Evolutionary conservation across 306 rosid species (phyloP), one percentile per base, ranked within the genome.

Genomic region (Hylodesmum podocarpum): DNA sequence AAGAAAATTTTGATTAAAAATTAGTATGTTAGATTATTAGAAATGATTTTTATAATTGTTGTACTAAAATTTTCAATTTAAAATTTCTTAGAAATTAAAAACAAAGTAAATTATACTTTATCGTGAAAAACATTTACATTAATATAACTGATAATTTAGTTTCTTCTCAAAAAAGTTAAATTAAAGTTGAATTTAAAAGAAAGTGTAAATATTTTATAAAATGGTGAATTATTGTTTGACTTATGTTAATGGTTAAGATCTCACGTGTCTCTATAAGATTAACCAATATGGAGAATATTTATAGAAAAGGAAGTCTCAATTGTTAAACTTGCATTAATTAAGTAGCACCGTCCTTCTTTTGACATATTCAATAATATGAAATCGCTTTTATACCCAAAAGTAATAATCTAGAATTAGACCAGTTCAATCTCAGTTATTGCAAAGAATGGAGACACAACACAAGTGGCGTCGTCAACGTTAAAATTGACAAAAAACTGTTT

Each of bases 361-460:
- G 63, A 81, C 61, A 19, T 12, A 62, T 81, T 81, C 85, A 76
- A 76, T 61, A 49, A 19, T 2, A 25, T 10, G 27, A 57, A 55
- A 34, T 18, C 24, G 7, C 40, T 13, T 16, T 5, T 36, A 15
- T 1, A 3, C 34, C 8, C 1, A 21, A 58, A 68, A 68, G 29
- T 4, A 59, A 28, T 4, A 22, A 28, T 70, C 63, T 29, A 62
- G 78, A 76, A 70, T 8, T 29, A 13, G 81, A 70, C 81, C 69
- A 29, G 19, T 72, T 81, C 78, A 81, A 70, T 13, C 21, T 21
- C 1, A 29, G 34, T 27, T 54, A 12, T 59, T 59, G 77, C 16
- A 4, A 75, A 19, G 14, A 40, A 75, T 59, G 73, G 77, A 69
- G 22, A 68, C 72, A 47, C 29, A 34, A 14, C 54, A 25, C 46